Evolutionary conservation across 495 filamentous ascomycete species (phyloP), one percentile per base, ranked within the genome.

Genomic region (Penicillium daleae): DNA sequence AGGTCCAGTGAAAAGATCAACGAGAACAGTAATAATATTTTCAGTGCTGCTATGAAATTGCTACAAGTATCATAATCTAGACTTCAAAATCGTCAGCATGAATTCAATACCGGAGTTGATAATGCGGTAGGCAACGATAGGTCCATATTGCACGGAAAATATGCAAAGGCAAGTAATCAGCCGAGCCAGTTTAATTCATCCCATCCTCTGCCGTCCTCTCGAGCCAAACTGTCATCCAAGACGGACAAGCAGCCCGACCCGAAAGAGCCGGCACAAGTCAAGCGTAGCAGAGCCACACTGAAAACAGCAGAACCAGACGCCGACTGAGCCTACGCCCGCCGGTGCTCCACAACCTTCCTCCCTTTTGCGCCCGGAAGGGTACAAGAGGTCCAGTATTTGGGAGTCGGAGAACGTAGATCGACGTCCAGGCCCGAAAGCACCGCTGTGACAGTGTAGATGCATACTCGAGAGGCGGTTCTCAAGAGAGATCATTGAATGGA

Each of bases 401-500:
- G 78, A 82, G 78, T 61, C 64, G 70, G 57, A 70, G 67, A 64
- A 59, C 33, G 82, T 92, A 87, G 83, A 86, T 87, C 85, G 81
- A 56, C 60, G 61, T 40, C 67, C 61, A 57, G 62, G 61, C 62
- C 66, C 40, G 46, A 66, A 65, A 57, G 54, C 58, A 62, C 59
- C 50, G 58, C 61, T 68, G 63, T 62, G 53, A 12, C 61, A 59
- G 59, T 50, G 40, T 31, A 60, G 57, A 64, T 70, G 66, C 66
- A 55, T 62, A 72, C 69, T 63, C 74, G 72, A 76, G 68, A 70
- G 77, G 76, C 69, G 77, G 76, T 79, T 91, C 84, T 89, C 90
- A 79, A 80, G 44, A 65, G 79, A 85, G 84, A 83, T 97, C 91
- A 86, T 96, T 89, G 94, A 98, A 98, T 98, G 94, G 94, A 98